Conservation (phyloP, 257 asterid genomes). For the Parsonsia alboflavescens region DNA sequence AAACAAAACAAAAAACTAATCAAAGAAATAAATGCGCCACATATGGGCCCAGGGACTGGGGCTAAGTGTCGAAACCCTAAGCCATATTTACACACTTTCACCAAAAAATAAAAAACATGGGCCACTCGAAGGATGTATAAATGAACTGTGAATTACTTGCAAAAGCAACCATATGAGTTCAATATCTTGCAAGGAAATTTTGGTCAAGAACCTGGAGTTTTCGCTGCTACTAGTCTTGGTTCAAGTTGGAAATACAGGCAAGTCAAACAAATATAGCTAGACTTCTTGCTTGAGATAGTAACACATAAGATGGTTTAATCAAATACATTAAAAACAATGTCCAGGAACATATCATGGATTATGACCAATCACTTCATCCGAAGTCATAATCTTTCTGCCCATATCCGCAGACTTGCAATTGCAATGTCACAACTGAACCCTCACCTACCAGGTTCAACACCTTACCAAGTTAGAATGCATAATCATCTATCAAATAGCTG, state of each 20-base stretch:
- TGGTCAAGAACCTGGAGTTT: not conserved
- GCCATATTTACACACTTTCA: too few relatives aligned
- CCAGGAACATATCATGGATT: not conserved
- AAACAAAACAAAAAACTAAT: too few relatives aligned
- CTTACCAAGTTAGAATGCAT: not conserved
- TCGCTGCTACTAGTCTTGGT: not conserved
- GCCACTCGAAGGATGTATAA: not conserved
- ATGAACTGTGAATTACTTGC: not conserved
- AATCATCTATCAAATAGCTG: not conserved
- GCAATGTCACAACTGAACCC: not conserved
- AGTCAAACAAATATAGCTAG: not conserved
- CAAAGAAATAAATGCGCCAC: too few relatives aligned
- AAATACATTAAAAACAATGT: not conserved
- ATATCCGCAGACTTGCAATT: not conserved
- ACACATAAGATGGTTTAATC: not conserved
- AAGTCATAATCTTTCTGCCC: not conserved
- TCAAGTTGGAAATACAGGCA: not conserved
- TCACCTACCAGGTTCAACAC: slow-evolving; percentile 13
- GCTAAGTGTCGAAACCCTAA: too few relatives aligned
- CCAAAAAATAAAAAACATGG: too few relatives aligned
- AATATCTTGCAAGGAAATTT: not conserved
- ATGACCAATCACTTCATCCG: not conserved
- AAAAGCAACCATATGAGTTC: not conserved
- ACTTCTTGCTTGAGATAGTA: not conserved
- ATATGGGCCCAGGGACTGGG: too few relatives aligned